Conservation (phyloP, 2,329 filamentous ascomycete species). For the Polychaeton citri region DNA sequence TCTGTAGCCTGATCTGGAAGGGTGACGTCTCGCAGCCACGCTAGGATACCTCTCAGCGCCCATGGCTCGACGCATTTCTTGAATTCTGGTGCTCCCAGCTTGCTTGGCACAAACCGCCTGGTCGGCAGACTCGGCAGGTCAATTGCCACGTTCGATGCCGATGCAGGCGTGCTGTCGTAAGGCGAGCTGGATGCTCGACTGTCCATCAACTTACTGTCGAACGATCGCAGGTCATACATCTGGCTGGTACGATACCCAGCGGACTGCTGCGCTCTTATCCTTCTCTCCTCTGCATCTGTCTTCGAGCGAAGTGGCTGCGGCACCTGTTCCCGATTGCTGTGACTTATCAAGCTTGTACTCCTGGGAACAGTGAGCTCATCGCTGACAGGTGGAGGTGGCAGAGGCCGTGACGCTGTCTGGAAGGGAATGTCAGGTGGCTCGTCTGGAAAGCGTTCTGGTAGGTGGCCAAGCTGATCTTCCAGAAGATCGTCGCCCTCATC, state of each 20-base stretch:
- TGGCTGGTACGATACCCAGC: slow-evolving; percentile 12
- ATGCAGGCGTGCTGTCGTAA: slow-evolving; percentile 24
- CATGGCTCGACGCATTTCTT: slow-evolving; percentile 78
- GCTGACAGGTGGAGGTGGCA: slow-evolving; percentile 42
- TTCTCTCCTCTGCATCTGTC: slow-evolving; percentile 71
- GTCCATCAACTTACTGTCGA: slow-evolving; percentile 29
- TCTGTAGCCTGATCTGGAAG: slow-evolving; percentile 68
- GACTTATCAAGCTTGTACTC: slow-evolving; percentile 71
- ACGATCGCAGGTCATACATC: slow-evolving; percentile 27
- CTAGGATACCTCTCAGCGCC: slow-evolving; percentile 77
- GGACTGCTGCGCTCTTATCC: slow-evolving; percentile 40
- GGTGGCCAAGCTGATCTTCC: slow-evolving; percentile 23
- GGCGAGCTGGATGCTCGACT: slow-evolving; percentile 23
- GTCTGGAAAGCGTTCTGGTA: slow-evolving; percentile 23
- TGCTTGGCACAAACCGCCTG: slow-evolving; percentile 72
- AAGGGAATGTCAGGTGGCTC: slow-evolving; percentile 88
- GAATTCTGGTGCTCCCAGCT: slow-evolving; percentile 69
- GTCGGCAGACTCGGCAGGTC: slow-evolving; percentile 75
- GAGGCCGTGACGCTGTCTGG: slow-evolving; percentile 62
- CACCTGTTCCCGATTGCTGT: slow-evolving; percentile 66
- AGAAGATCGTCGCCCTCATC: slow-evolving; percentile 76
- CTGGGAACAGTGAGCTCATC: slow-evolving; percentile 41
- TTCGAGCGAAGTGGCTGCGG: slow-evolving; percentile 79
- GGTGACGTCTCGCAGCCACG: slow-evolving; percentile 78
- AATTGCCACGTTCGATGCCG: slow-evolving; percentile 44